Conservation (phyloP, 495 filamentous ascomycete species). For the Amniculicola lignicola region DNA sequence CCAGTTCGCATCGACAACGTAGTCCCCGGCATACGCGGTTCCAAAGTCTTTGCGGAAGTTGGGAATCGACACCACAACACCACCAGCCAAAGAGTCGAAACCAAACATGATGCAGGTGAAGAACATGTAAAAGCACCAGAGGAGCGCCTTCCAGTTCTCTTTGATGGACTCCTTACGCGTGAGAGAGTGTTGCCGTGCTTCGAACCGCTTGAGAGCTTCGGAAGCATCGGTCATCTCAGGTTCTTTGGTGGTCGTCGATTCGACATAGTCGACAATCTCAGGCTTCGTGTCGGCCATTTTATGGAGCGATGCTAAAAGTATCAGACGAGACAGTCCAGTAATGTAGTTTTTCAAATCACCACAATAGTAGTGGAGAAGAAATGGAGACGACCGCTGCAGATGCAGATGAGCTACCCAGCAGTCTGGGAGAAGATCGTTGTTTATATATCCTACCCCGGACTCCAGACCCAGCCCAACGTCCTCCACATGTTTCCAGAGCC, state of each 20-base stretch:
- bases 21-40: background rate
- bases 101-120: slow-evolving; percentile 14
- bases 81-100: slow-evolving; percentile 1
- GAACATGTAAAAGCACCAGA: slow-evolving; percentile 14
- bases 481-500: too few relatives aligned
- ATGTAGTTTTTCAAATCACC: too few relatives aligned
- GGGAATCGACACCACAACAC: slow-evolving; percentile 6
- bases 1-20: slow-evolving; percentile 9
- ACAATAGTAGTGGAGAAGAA: too few relatives aligned
- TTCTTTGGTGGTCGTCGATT: background rate
- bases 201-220: slow-evolving; percentile 1
- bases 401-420: too few relatives aligned
- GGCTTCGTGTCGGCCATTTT: slow-evolving; percentile 4
- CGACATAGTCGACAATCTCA: slow-evolving; percentile 4
- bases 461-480: too few relatives aligned
- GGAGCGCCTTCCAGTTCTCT: slow-evolving; percentile 6
- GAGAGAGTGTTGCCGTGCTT: slow-evolving; percentile 5
- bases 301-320: too few relatives aligned
- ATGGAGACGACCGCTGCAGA: too few relatives aligned
- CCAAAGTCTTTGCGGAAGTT: slow-evolving; percentile 12
- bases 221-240: background rate
- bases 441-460: background rate
- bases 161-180: slow-evolving; percentile 7
- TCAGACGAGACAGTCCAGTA: too few relatives aligned
- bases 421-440: too few relatives aligned